Base-by-base conservation (phyloP, 2,329 filamentous ascomycete species). In the Phyllosticta paracitricarpa region DNA sequence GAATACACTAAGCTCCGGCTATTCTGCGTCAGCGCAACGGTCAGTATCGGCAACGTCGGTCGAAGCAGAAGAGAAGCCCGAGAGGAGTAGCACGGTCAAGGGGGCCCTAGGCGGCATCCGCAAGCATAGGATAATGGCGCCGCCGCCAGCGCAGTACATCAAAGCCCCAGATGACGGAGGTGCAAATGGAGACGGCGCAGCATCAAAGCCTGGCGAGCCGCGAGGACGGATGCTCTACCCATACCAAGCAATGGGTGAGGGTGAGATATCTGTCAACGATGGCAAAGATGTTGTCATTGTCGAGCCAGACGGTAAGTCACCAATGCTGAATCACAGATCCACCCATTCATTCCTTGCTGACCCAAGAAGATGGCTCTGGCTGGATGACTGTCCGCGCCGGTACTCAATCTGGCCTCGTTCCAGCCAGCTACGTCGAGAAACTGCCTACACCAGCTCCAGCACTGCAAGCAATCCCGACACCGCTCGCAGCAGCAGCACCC, bases 181-280 rank as follows among this genome's bases (percentile, higher is more conserved):
- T 7, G 22, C 53, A 8, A 81, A 82, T 62, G 80, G 78, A 17
- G 61, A 60, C 54, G 40, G 52, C 28, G 53, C 55, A 9, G 40
- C 40, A 40, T 9, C 33, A n/a, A 70, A 68, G 64, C 60, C 72
- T 22, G 63, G 79, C 61, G 84, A 88, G 68, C 86, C 85, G 65
- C 88, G 81, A 71, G 93, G 89, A 56, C 95, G 87, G 75, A 96
- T 97, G 92, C 68, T 97, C 0, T 99, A 97, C 71, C 68, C 83
- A 0, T 99, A 97, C 69, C 87, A 95, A 65, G 89, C 87, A 8
- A 87, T 81, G 59, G 88, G 87, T 1, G 86, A 89, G 0, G 93
- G 91, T 6, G 94, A 99, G 73, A 75, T 97, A 14, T 86, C 84
- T 0, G 85, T 96, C 0, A 76, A 84, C 4, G 93, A 96, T 66